Base-by-base conservation (phyloP, 768 basidiomycete genomes). In the Amanita fuliginea region DNA sequence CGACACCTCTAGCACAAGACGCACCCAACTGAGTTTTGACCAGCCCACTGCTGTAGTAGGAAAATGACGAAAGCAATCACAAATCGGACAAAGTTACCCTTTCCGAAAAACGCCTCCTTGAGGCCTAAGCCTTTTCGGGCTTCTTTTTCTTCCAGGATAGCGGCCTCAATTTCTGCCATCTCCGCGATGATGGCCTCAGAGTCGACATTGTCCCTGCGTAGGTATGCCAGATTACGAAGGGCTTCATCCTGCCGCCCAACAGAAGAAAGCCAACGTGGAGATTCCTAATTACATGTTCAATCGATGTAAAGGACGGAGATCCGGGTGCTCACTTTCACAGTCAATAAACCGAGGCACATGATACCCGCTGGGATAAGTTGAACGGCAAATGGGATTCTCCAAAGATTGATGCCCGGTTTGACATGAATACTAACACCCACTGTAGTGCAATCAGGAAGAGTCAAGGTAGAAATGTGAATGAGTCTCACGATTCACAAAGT, bases 61-160 rank as follows among this genome's bases (percentile, higher is more conserved):
- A 90, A 89, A 53, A 89, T 86, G 22, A 75, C 63, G 55, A 87
- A 80, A 1, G 90, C 89, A 57, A 93, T 89, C n/a, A 83, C 67
- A 68, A 93, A 92, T 19, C 91, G 81, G 52, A 82, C 67, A 41
- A 79, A 75, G 66, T 91, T 91, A 42, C 91, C 90, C 60, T 85
- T 86, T 16, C 83, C 83, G 34, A 86, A 68, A 67, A 90, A 84
- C 2, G 85, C 85, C 56, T 87, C 82, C 55, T 70, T 77, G 51
- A 74, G 54, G 1, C 84, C 82, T 8, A 88, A 70, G 6, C 81
- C 83, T n/a, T 65, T 54, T 8, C 84, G 77, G 6, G 79, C 76
- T 41, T 72, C 75, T 8, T 72, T 74, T 60, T 92, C 89, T 62
- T 90, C 87, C 22, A 71, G 60, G 49, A 92, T 80, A 9, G 83